These are phyloP conservation scores for Daldinia loculata DNA, from an alignment of 495 filamentous ascomycete genomes.

Conservation along the genomic window DNA sequence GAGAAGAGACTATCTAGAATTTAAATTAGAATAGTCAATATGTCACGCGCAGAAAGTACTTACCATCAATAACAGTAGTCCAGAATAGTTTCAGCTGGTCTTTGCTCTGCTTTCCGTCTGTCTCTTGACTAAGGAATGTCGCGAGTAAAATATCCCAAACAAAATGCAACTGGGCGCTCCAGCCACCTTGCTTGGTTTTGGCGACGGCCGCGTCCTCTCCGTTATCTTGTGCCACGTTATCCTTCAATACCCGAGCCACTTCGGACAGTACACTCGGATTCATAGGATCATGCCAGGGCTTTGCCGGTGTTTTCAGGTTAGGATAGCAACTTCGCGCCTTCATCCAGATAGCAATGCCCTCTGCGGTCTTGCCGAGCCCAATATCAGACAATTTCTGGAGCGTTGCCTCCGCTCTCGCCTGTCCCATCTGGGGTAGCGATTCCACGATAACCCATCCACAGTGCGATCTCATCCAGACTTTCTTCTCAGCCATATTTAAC, in stretches of 20 bases:
- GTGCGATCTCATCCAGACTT: conserved; percentile 89
- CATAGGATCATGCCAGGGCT: conserved; percentile 83
- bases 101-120: conserved; percentile 44
- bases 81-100: conserved; percentile 80
- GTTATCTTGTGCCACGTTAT: conserved; percentile 67
- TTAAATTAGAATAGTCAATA: neutral
- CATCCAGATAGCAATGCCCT: conserved; percentile 91
- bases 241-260: conserved; percentile 80
- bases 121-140: conserved; percentile 49
- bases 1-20: conserved; percentile 79
- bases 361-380: conserved; percentile 76
- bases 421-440: conserved; percentile 58
- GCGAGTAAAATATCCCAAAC: conserved; percentile 82
- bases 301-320: conserved; percentile 66
- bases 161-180: conserved; percentile 84
- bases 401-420: conserved; percentile 65
- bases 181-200: conserved; percentile 64
- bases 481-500: conserved; percentile 67
- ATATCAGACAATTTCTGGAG: conserved; percentile 68
- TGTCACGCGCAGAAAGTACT: conserved; percentile 47
- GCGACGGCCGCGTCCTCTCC: conserved; percentile 53
- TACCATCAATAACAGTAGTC: conserved; percentile 87
- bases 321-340: conserved; percentile 70
- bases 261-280: conserved; percentile 65
- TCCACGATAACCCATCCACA: conserved; percentile 77